Evolutionary conservation across 345 rosid species (phyloP).

Genomic region (Toxicodendron radicans): DNA sequence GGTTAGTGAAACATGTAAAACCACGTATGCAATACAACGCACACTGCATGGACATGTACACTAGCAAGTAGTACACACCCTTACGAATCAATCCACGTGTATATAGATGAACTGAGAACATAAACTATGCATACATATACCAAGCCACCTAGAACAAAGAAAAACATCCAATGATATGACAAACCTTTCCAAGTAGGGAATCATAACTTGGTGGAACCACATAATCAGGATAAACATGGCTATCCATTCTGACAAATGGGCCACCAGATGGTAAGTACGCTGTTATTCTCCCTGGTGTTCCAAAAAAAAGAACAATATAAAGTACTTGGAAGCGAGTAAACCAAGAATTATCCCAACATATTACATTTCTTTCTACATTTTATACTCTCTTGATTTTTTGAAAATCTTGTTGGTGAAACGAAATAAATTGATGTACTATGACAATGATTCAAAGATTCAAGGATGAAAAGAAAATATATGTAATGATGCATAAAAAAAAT

Average conservation of each 20-base stretch:
- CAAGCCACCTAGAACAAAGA: background rate
- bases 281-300: conserved; percentile 80
- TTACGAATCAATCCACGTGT: background rate
- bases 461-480: background rate
- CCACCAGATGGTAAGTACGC: conserved; percentile 98
- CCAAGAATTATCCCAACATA: background rate
- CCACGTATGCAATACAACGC: background rate
- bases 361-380: conserved; percentile 1
- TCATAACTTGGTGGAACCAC: conserved; percentile 99
- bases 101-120: background rate
- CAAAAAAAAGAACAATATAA: conserved; percentile 10
- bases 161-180: conserved; percentile 12
- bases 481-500: conserved; percentile 8
- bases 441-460: background rate
- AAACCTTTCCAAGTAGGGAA: conserved; percentile 96
- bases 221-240: conserved; percentile 95
- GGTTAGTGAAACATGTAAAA: background rate
- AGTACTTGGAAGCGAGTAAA: conserved; percentile 2
- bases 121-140: background rate
- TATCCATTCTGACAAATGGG: conserved; percentile 99
- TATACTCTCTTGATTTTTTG: background rate
- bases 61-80: background rate
- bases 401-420: background rate
- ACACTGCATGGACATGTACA: background rate
- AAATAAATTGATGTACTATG: conserved; percentile 3